phyloP scores from a whole-genome alignment of 345 rosid genomes.

The Draba incana region DNA sequence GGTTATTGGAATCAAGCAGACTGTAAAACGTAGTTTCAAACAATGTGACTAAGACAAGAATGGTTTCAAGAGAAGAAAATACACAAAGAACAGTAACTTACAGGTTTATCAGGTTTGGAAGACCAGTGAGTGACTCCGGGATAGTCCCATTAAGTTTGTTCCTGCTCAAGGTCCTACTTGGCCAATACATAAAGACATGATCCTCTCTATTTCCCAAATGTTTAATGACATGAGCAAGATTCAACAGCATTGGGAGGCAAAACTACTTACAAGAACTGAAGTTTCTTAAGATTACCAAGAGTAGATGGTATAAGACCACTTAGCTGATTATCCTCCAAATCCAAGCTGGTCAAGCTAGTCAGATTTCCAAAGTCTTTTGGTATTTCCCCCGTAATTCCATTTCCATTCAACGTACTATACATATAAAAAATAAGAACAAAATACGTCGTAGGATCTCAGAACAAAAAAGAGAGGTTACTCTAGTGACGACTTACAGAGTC shows the following conservation, averaged over 20 bases:
- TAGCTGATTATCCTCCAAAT: slow-evolving; percentile 81
- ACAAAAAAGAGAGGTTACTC: not conserved
- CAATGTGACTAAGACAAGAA: slow-evolving; percentile 14
- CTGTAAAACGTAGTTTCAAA: slow-evolving; percentile 54
- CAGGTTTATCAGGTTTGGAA: slow-evolving; percentile 74
- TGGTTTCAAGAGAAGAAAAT: not conserved
- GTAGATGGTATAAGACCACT: slow-evolving; percentile 81
- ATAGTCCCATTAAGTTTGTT: slow-evolving; percentile 81
- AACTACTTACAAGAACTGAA: slow-evolving; percentile 87
- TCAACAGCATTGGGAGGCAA: slow-evolving; percentile 20
- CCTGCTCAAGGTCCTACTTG: slow-evolving; percentile 77
- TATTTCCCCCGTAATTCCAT: slow-evolving; percentile 82
- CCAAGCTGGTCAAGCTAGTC: slow-evolving; percentile 79
- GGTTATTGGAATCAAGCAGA: slow-evolving; percentile 73
- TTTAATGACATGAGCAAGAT: slow-evolving; percentile 9
- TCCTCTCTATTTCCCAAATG: not conserved
- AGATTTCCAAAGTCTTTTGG: slow-evolving; percentile 89
- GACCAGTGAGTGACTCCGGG: slow-evolving; percentile 68
- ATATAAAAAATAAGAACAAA: slow-evolving; percentile 21
- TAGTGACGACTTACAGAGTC: slow-evolving; percentile 63
- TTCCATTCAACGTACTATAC: slow-evolving; percentile 86
- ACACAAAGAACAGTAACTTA: slow-evolving; percentile 44
- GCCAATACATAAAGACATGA: slow-evolving; percentile 28
- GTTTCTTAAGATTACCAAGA: slow-evolving; percentile 80
- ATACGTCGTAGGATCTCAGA: slow-evolving; percentile 3